phyloP scores from a whole-genome alignment of 192 early-diverging fungal genomes.

The Dispira simplex region DNA sequence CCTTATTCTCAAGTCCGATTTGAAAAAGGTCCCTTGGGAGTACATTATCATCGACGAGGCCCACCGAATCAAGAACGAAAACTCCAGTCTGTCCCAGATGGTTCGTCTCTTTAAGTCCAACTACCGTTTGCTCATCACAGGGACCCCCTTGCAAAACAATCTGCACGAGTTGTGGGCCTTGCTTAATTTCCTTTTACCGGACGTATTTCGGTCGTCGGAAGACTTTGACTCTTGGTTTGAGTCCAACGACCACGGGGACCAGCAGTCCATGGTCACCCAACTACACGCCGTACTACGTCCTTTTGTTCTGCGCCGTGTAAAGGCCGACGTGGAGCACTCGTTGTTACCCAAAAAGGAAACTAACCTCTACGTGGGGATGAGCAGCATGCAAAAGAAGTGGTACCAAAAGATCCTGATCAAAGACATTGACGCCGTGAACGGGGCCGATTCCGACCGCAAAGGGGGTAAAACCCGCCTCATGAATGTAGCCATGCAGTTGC shows the following conservation, averaged over 20 bases:
- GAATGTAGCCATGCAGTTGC: conserved; percentile 93
- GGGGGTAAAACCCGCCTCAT: conserved; percentile 81
- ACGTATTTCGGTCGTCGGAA: conserved; percentile 86
- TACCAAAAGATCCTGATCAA: conserved; percentile 92
- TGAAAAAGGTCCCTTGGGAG: conserved; percentile 64
- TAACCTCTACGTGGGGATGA: conserved; percentile 86
- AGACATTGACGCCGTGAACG: conserved; percentile 96
- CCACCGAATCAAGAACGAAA: conserved; percentile 80
- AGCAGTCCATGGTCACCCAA: conserved; percentile 49
- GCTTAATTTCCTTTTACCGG: conserved; percentile 92
- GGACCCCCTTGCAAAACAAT: conserved; percentile 96
- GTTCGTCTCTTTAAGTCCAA: conserved; percentile 77
- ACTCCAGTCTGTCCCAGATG: conserved; percentile 90
- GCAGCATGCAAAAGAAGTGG: conserved; percentile 90
- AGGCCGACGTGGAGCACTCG: conserved; percentile 91
- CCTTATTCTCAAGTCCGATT: conserved; percentile 68
- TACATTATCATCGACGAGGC: conserved; percentile 74
- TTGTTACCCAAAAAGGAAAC: conserved; percentile 88
- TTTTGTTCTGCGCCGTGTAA: conserved; percentile 81
- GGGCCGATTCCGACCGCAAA: conserved; percentile 45
- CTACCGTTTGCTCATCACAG: conserved; percentile 83
- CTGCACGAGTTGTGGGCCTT: conserved; percentile 98
- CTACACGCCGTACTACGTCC: conserved; percentile 43
- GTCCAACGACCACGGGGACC: conserved; percentile 22
- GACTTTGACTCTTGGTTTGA: conserved; percentile 94